A percentile compares a stretch with the other conserved stretches of the same genome.
Conservation (phyloP, 176 grass and related monocot genomes). For the Aegilops tauschii region DNA sequence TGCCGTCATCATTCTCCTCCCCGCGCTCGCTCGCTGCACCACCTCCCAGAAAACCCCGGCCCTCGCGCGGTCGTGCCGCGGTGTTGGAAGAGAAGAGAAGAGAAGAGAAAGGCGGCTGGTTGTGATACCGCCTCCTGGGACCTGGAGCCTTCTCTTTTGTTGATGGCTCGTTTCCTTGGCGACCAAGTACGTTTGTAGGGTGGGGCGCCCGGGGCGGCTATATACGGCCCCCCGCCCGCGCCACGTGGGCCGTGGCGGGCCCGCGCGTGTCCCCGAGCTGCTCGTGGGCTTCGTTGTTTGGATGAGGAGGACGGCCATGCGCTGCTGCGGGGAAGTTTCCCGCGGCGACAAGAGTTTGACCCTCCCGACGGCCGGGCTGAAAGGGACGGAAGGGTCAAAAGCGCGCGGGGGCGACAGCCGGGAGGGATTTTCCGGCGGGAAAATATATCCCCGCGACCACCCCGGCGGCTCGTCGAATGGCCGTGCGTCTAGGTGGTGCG, state of each 20-base stretch:
- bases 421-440: not conserved
- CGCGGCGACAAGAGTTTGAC: slow-evolving; percentile 37
- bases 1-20: not conserved
- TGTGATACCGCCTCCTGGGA: not conserved
- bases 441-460: not conserved
- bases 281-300: slow-evolving; percentile 3
- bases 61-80: too few relatives aligned
- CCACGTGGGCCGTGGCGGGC: not conserved
- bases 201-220: not conserved
- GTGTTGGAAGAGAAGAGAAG: too few relatives aligned
- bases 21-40: not conserved
- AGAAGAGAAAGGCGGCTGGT: not conserved
- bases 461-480: slow-evolving; percentile 9
- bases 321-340: slow-evolving; percentile 35
- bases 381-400: slow-evolving; percentile 25
- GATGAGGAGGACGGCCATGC: slow-evolving; percentile 5
- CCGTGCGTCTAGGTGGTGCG: not conserved
- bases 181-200: not conserved
- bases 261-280: not conserved
- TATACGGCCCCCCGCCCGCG: not conserved
- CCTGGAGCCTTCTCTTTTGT: not conserved
- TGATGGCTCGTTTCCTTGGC: not conserved
- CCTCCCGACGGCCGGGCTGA: not conserved
- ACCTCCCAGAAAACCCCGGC: not conserved
- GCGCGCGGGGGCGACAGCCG: not conserved